phyloP scores from a whole-genome alignment of 306 rosid species.

The Parietaria judaica region DNA sequence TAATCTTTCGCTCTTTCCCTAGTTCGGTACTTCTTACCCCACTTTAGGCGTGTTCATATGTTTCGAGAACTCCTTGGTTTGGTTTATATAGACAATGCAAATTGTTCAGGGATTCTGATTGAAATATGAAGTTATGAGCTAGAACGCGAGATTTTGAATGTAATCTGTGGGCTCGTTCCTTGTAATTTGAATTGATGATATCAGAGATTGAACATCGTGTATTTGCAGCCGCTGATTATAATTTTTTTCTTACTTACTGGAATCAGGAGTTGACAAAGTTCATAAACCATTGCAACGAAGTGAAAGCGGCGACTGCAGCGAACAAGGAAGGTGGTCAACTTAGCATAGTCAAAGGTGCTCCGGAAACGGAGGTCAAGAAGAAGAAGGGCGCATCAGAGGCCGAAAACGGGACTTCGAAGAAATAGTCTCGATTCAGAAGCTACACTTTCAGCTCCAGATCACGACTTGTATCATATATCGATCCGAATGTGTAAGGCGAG shows the following conservation, averaged over 20 bases:
- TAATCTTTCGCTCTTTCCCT: too few species aligned
- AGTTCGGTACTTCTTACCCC: too few species aligned
- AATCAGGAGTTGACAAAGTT: conserved; percentile 85
- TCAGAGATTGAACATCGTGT: too few species aligned
- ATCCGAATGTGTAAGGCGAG: too few species aligned
- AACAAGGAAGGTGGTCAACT: conserved; percentile 81
- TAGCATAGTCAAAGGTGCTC: conserved; percentile 46
- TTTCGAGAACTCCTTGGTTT: too few species aligned
- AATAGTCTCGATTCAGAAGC: conserved; percentile 20
- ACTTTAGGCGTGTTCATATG: too few species aligned
- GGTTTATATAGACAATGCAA: background rate
- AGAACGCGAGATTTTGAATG: background rate
- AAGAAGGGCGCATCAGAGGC: conserved; percentile 16
- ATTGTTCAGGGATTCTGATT: background rate
- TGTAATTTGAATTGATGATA: background rate
- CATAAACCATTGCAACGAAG: conserved; percentile 80
- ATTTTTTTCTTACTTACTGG: background rate
- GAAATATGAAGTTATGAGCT: background rate
- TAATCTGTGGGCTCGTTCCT: background rate
- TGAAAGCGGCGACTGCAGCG: conserved; percentile 77
- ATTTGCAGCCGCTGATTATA: too few species aligned
- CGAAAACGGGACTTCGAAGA: conserved; percentile 19
- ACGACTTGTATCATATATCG: too few species aligned
- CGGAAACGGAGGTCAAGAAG: background rate
- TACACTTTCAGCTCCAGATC: too few species aligned